phyloP scores from a whole-genome alignment of 192 early-diverging fungal genomes.

The Phycomyces blakesleeanus region DNA sequence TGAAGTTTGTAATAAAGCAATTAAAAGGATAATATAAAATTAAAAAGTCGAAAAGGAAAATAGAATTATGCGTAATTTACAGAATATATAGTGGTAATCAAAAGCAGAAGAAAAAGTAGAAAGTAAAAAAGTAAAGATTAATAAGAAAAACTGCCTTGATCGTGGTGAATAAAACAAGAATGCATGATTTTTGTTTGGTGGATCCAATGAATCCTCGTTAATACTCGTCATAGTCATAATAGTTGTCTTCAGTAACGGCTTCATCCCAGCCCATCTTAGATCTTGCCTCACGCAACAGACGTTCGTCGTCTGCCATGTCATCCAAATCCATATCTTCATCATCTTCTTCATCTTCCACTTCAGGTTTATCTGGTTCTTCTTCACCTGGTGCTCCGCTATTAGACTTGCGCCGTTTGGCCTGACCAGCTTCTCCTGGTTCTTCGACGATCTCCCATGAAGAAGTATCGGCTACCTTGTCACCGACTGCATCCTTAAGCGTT shows the following conservation, averaged over 20 bases:
- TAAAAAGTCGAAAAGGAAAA: too few relatives aligned
- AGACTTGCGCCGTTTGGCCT: constrained; percentile 24
- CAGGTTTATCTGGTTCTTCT: constrained; percentile 39
- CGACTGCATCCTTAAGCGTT: constrained; percentile 15
- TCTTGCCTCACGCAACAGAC: constrained; percentile 12
- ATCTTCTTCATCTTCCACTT: constrained; percentile 34
- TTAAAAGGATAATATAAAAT: too few relatives aligned
- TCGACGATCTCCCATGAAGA: constrained; percentile 39
- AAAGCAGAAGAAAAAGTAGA: too few relatives aligned
- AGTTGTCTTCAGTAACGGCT: constrained; percentile 25
- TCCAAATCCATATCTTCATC: constrained; percentile 47
- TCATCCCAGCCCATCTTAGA: constrained; percentile 26
- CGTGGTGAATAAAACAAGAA: too few relatives aligned
- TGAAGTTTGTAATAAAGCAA: too few relatives aligned
- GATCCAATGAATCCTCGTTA: too few relatives aligned
- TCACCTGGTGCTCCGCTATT: constrained; percentile 39
- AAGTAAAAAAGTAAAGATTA: too few relatives aligned
- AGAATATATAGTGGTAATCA: too few relatives aligned
- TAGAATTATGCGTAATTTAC: too few relatives aligned
- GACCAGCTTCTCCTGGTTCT: constrained; percentile 41
- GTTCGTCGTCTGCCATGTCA: constrained; percentile 42
- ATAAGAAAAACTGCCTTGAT: too few relatives aligned
- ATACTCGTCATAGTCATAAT: constrained; percentile 26
- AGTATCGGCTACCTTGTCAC: constrained; percentile 10
- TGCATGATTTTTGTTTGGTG: too few relatives aligned